Base-by-base conservation (phyloP, 306 rosid species). In the Prosopis cineraria region DNA sequence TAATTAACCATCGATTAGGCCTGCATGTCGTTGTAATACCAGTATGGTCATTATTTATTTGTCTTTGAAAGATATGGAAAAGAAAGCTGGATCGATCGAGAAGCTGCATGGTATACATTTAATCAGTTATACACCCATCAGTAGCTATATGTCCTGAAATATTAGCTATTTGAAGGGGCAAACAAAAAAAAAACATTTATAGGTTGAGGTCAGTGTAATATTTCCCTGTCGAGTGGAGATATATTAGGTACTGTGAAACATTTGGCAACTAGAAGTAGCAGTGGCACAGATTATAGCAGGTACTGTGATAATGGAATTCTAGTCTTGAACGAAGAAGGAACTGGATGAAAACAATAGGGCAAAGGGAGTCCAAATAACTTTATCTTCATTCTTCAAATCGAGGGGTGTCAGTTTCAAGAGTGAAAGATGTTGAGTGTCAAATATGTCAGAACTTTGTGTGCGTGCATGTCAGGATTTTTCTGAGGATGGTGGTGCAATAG, bases 381-480 rank as follows among this genome's bases (percentile, higher is more conserved):
- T 29, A 78, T 47, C 34, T 33, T 43, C 29, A 31, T 80, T 33
- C 77, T n/a, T 73, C 81, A 78, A 77, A 68, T 72, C 12, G 73
- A 79, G n/a, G 70, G 33, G 7, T 85, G 89, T 85, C 84, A 82
- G 89, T 69, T 76, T 82, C 89, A 85, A 83, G 87, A 82, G 89
- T 58, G 81, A 81, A 84, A 82, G 89, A 86, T 83, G 84, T 36
- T 79, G 52, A 45, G 75, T 60, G 76, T 82, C 82, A 48, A 81
- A 76, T 55, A 81, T 74, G 20, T 52, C 73, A 74, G 86, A 79
- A 79, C 79, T 41, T 39, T 72, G 69, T 67, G 77, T 72, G 78
- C 52, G 72, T 73, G 62, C 70, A 52, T 82, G 86, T 82, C 89
- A 85, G 89, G 74, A 34, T 62, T 72, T 75, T 50, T 67, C 14